phyloP scores from a whole-genome alignment of 1,284 basidiomycete species.

The Acaromyces ingoldii region DNA sequence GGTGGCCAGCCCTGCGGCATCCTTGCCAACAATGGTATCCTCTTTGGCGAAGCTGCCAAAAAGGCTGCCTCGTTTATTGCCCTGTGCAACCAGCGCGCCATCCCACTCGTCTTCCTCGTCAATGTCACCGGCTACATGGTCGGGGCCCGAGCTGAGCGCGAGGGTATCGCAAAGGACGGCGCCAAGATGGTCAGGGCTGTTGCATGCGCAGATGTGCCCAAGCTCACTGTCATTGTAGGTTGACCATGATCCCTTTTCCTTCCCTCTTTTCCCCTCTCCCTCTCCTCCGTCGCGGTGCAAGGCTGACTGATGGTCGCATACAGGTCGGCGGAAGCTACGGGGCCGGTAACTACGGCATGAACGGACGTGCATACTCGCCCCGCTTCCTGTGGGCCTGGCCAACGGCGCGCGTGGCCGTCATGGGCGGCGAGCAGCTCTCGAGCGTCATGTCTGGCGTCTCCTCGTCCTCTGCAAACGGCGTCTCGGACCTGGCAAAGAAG shows the following conservation, averaged over 20 bases:
- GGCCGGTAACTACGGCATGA: slow-evolving; percentile 73
- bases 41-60: slow-evolving; percentile 85
- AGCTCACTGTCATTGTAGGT: slow-evolving; percentile 77
- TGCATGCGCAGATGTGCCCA: slow-evolving; percentile 87
- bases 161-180: slow-evolving; percentile 94
- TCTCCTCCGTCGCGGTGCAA: background rate
- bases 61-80: slow-evolving; percentile 95
- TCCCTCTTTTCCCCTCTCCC: background rate
- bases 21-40: slow-evolving; percentile 86
- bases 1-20: slow-evolving; percentile 55
- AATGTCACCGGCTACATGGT: slow-evolving; percentile 92
- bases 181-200: slow-evolving; percentile 97
- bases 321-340: slow-evolving; percentile 78
- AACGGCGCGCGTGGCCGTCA: slow-evolving; percentile 90
- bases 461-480: slow-evolving; percentile 15
- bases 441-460: slow-evolving; percentile 88
- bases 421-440: slow-evolving; percentile 87
- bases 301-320: background rate
- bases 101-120: slow-evolving; percentile 85
- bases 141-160: slow-evolving; percentile 83
- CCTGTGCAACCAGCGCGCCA: slow-evolving; percentile 82
- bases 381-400: slow-evolving; percentile 98
- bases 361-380: slow-evolving; percentile 68
- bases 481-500: slow-evolving; percentile 61
- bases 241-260: background rate